Evolutionary conservation across 208 protist species (phyloP), one percentile per base, ranked within the genome.

Genomic region (Tritrichomonas foetus): DNA sequence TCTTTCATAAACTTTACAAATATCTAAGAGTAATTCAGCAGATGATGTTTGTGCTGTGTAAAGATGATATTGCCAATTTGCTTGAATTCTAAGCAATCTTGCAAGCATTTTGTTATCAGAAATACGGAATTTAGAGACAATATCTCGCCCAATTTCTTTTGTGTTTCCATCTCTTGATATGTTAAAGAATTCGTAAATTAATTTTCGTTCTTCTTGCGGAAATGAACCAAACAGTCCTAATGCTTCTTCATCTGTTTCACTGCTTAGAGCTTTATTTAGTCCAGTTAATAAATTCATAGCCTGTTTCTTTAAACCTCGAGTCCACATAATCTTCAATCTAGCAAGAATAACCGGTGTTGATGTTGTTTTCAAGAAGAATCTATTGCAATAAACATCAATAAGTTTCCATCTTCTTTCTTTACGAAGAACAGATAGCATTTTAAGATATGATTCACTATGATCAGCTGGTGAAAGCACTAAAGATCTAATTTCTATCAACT

Each of bases 351-450:
- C 20, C 8, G 33, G 25, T 39, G 33, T 44, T 33, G 44, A 36
- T 11, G 47, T 53, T n/a, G 27, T 53, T 53, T 47, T 57, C 9
- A 47, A 49, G 47, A 89, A 89, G 16, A 89, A 57, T 39, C 78
- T 3, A 27, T 20, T 5, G n/a, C 44, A 89, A 57, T 89, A 89
- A 3, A 36, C 78, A 89, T 89, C 78, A 61, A 89, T 89, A 5
- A 89, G 20, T 57, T 47, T 53, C 78, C 78, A 89, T 47, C 39
- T 89, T 89, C 78, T 53, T 89, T 89, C 78, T 57, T 89, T 89
- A 55, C 78, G 39, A 20, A 89, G 44, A 9, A 89, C 78, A 33
- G 78, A 89, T 57, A 89, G 44, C 13, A 89, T 44, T 16, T 89
- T 89, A 20, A 89, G 27, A 89, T 47, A 89, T 39, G 47, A 25